phyloP scores from a whole-genome alignment of 148 eudicot species.

The Vaccinium darrowii region DNA sequence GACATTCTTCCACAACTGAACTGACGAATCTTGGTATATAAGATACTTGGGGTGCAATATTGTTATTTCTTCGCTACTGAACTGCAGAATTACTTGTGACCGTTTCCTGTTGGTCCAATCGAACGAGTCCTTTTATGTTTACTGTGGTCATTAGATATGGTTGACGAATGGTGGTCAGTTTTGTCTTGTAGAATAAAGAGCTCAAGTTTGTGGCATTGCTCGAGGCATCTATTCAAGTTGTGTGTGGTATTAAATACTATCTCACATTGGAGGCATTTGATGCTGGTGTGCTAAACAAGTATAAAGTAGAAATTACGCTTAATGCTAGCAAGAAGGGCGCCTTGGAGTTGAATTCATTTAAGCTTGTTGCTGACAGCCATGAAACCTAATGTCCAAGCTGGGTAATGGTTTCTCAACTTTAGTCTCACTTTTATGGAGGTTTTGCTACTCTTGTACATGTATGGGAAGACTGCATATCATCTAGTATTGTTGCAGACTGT shows the following conservation, averaged over 20 bases:
- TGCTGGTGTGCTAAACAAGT: not conserved
- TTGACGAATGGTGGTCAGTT: not conserved
- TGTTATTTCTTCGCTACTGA: no score
- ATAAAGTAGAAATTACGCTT: not conserved
- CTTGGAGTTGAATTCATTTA: not conserved
- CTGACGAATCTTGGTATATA: no score
- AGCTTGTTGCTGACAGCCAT: not conserved
- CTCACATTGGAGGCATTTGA: not conserved
- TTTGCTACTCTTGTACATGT: no score
- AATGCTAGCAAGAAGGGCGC: not conserved
- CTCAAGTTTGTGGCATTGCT: not conserved
- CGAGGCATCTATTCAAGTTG: not conserved
- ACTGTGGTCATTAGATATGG: no score
- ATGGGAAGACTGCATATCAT: no score
- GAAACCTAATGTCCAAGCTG: not conserved
- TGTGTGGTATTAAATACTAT: not conserved
- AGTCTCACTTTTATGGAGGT: not conserved
- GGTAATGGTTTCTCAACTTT: constrained; percentile 1
- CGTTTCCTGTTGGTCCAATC: no score
- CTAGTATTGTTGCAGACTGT: no score
- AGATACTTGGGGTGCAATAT: no score
- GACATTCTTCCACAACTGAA: no score
- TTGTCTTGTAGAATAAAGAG: not conserved
- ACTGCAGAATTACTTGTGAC: no score
- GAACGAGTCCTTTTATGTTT: no score